Evolutionary conservation across 163 green algal genomes (phyloP).

Genomic region (Botryococcus braunii): DNA sequence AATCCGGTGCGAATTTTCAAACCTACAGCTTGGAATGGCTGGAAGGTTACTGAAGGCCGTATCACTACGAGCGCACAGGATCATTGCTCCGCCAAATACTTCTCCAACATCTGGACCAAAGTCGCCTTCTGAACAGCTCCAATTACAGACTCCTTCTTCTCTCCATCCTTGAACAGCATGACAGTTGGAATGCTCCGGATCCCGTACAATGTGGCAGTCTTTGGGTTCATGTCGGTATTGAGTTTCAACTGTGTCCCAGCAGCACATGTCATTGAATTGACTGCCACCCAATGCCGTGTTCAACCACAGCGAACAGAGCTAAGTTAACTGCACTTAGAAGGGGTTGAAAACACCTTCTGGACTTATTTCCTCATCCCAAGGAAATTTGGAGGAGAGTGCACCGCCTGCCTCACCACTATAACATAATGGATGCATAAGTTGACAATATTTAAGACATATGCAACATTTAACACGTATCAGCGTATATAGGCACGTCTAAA

Average conservation of each 20-base stretch:
- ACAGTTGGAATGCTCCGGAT: constrained; percentile 97
- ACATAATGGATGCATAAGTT: neutral
- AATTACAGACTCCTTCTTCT: constrained; percentile 83
- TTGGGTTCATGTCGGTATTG: constrained; percentile 96
- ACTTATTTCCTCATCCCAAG: neutral
- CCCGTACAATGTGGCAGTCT: constrained; percentile 88
- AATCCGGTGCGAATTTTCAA: too few relatives aligned
- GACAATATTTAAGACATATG: neutral
- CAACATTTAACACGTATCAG: neutral
- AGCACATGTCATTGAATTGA: neutral
- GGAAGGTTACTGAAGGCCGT: too few relatives aligned
- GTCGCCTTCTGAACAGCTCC: constrained; percentile 89
- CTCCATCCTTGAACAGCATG: constrained; percentile 83
- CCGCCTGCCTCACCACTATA: neutral
- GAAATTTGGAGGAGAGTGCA: neutral
- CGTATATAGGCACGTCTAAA: neutral
- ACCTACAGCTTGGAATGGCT: too few relatives aligned
- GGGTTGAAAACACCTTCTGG: neutral
- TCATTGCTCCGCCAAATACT: too few relatives aligned
- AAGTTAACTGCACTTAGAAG: neutral
- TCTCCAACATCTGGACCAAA: constrained; percentile 81
- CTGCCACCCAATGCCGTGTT: neutral
- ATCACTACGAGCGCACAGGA: too few relatives aligned
- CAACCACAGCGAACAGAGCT: neutral
- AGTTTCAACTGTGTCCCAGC: constrained; percentile 72